Base-by-base conservation (phyloP, 2,329 filamentous ascomycete species). In the Ampelomyces quisqualis region DNA sequence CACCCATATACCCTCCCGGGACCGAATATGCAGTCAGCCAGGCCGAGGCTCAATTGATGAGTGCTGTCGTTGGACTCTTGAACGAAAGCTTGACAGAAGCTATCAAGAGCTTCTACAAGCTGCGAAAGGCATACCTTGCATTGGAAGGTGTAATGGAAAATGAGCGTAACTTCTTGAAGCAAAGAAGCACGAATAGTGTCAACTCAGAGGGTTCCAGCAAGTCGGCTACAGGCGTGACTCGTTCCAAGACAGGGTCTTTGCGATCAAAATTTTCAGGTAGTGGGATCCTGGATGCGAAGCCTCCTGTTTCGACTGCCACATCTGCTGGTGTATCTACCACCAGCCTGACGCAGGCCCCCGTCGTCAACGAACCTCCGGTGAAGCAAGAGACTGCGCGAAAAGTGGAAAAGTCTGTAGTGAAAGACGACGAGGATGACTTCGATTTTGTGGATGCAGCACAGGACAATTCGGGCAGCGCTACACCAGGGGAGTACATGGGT, bases 21-120 rank as follows among this genome's bases (percentile, higher is more conserved):
- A 87, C 86, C 4, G 91, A 98, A 70, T 97, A 87, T 64, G 82
- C 88, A 2, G 75, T 97, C 3, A 87, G 89, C 45, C 81, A 89
- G 45, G 88, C 90, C 4, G 84, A 96, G 71, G 81, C 88, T 2
- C 88, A 95, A 68, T 76, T 96, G 49, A 95, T 96, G 85, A 80
- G 81, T 41, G 90, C 90, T 0, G 85, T 98, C 1, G 83, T 96
- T 1, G 88, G 83, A 0, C 88, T 97, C 11, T 73, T 97, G 56
- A 94, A 94, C 53, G 93, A 97, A 72, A 95, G 88, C 63, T 71
- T 97, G 57, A 91, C 90, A 0, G 93, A 97, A 66, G 89, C 84
- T 11, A 80, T 97, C 66, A 89, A 85, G 69, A 89, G 89, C 5
- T 97, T 97, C 61, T 94, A 95, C 64, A 95, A 93, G 69, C 70